Evolutionary conservation across 2,329 filamentous ascomycete genomes (phyloP), one percentile per base, ranked within the genome.

Genomic region (Epichloe typhina): DNA sequence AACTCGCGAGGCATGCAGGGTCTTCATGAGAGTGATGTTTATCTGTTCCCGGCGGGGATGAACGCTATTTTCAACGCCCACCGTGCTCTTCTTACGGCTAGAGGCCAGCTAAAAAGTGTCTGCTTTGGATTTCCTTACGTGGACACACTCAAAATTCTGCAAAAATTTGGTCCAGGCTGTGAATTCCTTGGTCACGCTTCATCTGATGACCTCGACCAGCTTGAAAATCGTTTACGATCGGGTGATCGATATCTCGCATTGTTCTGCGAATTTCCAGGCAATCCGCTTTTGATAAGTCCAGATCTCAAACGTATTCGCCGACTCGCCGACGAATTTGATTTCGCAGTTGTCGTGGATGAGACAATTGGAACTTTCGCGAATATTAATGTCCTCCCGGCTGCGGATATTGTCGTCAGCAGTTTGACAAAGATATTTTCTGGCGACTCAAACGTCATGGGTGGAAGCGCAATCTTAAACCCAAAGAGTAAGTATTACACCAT

Each of bases 71-170:
- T 88, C 70, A 88, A 88, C 58, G 77, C 86, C 0, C 93, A 98
- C 64, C 82, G 84, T 46, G 80, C 79, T 42, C 71, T 96, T 47
- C 71, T 91, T 55, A 71, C 73, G 48, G 75, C 80, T 0, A 79
- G 83, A 38, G 81, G 82, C 3, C 70, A 74, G 7, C 63, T 79
- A 53, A 86, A 87, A 66, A 94, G 88, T 65, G 82, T 98, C 62
- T 90, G 85, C 61, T 96, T 88, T 61, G 93, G 93, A n/a, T 98
- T 98, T 59, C 89, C 93, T 0, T 98, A 98, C 59, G 88, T 96
- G 49, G 93, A 98, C 66, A 96, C 93, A 0, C 76, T 97, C 50
- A 98, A 98, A 65, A 88, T 96, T 47, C 72, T 97, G 5, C 75
- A 97, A 64, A 98, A 97, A 65, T 97, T 94, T 65, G 93, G 91